A percentile compares a stretch with the other conserved stretches of the same genome.
These are phyloP conservation scores for Hydnomerulius pinastri DNA, from an alignment of 768 basidiomycete genomes.

Conservation along the genomic window DNA sequence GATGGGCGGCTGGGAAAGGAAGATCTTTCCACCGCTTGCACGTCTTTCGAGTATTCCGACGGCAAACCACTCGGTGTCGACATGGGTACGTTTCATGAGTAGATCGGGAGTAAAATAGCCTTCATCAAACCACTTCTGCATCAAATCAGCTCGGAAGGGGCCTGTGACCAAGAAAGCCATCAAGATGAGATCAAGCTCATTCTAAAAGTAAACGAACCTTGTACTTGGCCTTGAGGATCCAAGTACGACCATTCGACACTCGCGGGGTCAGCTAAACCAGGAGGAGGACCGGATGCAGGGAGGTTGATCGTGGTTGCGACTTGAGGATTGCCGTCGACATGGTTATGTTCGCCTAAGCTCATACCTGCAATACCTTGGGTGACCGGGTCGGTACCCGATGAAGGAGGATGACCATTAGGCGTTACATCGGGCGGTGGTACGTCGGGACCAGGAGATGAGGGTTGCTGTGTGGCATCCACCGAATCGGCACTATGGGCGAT, in stretches of 20 bases:
- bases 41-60: constrained; percentile 60
- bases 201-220: constrained; percentile 55
- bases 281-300: constrained; percentile 39
- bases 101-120: constrained; percentile 86
- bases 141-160: constrained; percentile 83
- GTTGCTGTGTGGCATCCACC: constrained; percentile 7
- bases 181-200: not conserved
- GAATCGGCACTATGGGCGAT: constrained; percentile 10
- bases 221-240: constrained; percentile 88
- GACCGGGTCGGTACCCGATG: constrained; percentile 10
- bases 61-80: constrained; percentile 68
- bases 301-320: constrained; percentile 9
- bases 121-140: constrained; percentile 95
- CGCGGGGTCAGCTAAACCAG: constrained; percentile 53
- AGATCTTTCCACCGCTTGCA: constrained; percentile 57
- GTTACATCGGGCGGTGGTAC: constrained; percentile 6
- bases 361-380: constrained; percentile 12
- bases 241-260: constrained; percentile 88
- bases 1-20: constrained; percentile 52
- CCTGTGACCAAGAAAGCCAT: constrained; percentile 46
- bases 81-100: constrained; percentile 77
- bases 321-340: constrained; percentile 5
- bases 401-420: constrained; percentile 9
- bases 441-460: constrained; percentile 12
- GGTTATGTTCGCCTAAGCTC: constrained; percentile 17